Percentiles rank a stretch among this genome's conserved stretches.
phyloP scores from a whole-genome alignment of 2,329 filamentous ascomycete species.

The Monilinia fructigena region DNA sequence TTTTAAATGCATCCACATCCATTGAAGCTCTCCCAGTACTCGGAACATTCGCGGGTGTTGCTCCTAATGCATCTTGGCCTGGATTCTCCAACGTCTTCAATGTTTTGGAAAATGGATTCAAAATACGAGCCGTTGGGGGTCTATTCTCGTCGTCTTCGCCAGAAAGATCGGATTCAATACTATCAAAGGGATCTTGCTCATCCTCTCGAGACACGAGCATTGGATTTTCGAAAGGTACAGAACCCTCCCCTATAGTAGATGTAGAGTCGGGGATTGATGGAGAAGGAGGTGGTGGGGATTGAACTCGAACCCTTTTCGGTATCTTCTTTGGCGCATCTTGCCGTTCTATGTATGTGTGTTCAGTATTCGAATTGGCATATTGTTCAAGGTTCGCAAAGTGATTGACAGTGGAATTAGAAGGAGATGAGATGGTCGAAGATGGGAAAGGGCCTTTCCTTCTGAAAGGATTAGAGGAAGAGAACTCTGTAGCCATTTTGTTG shows the following conservation, averaged over 20 bases:
- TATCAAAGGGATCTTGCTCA: slow-evolving; percentile 38
- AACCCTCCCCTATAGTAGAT: slow-evolving; percentile 37
- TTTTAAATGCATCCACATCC: slow-evolving; percentile 76
- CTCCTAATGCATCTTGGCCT: slow-evolving; percentile 28
- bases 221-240: slow-evolving; percentile 31
- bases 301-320: slow-evolving; percentile 64
- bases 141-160: slow-evolving; percentile 32
- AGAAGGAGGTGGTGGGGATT: slow-evolving; percentile 60
- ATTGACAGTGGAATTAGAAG: slow-evolving; percentile 25
- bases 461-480: slow-evolving; percentile 41
- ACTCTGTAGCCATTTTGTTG: slow-evolving; percentile 36
- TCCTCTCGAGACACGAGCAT: slow-evolving; percentile 39
- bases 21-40: slow-evolving; percentile 49
- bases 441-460: slow-evolving; percentile 34
- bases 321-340: slow-evolving; percentile 32
- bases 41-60: slow-evolving; percentile 27
- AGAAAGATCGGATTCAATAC: slow-evolving; percentile 37
- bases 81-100: slow-evolving; percentile 50
- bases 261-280: slow-evolving; percentile 52
- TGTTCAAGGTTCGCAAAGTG: slow-evolving; percentile 22
- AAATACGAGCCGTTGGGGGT: slow-evolving; percentile 41
- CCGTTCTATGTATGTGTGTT: slow-evolving; percentile 22
- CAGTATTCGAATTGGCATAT: slow-evolving; percentile 23
- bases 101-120: slow-evolving; percentile 57
- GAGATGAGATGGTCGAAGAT: slow-evolving; percentile 24